These are phyloP conservation scores for Fistulina hepatica DNA, from an alignment of 1,284 basidiomycete genomes.

Conservation along the genomic window DNA sequence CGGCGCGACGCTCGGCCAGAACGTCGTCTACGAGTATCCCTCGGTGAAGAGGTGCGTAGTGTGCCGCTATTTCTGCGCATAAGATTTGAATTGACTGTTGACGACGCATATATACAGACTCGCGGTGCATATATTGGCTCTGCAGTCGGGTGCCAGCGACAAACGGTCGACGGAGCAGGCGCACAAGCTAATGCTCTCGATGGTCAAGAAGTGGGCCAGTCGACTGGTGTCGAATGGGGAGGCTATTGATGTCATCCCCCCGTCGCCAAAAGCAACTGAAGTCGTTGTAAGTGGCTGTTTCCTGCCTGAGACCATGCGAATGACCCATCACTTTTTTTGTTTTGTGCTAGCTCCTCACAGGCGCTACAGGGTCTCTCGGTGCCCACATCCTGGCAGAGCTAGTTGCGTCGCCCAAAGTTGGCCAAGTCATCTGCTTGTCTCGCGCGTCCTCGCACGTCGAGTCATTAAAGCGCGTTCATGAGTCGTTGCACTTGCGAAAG, in stretches of 20 bases:
- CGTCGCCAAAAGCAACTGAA: slow-evolving; percentile 11
- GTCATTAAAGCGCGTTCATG: slow-evolving; percentile 26
- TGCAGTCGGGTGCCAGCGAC: slow-evolving; percentile 20
- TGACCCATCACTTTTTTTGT: no score
- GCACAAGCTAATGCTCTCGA: slow-evolving; percentile 24
- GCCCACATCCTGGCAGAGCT: slow-evolving; percentile 45
- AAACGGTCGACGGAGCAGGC: slow-evolving; percentile 20
- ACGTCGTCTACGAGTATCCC: slow-evolving; percentile 36
- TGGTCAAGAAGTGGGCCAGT: slow-evolving; percentile 31
- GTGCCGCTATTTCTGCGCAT: slow-evolving; percentile 4
- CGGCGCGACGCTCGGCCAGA: slow-evolving; percentile 28
- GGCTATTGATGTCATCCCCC: slow-evolving; percentile 2
- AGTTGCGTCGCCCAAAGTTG: slow-evolving; percentile 25
- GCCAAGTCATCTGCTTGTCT: slow-evolving; percentile 40
- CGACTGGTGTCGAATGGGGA: slow-evolving; percentile 3
- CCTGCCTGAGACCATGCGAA: no score
- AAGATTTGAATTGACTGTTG: background rate
- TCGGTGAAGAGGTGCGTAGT: slow-evolving; percentile 27
- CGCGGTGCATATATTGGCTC: slow-evolving; percentile 18
- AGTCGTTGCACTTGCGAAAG: slow-evolving; percentile 24
- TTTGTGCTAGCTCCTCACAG: slow-evolving; percentile 35
- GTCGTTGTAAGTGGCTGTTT: slow-evolving; percentile 17
- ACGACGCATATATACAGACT: slow-evolving; percentile 15
- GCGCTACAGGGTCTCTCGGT: slow-evolving; percentile 52
- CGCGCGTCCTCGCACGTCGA: slow-evolving; percentile 32